A percentile compares a stretch with the other conserved stretches of the same genome.
Conservation (phyloP, 2,329 filamentous ascomycete genomes). For the Sphaerulina musiva region DNA sequence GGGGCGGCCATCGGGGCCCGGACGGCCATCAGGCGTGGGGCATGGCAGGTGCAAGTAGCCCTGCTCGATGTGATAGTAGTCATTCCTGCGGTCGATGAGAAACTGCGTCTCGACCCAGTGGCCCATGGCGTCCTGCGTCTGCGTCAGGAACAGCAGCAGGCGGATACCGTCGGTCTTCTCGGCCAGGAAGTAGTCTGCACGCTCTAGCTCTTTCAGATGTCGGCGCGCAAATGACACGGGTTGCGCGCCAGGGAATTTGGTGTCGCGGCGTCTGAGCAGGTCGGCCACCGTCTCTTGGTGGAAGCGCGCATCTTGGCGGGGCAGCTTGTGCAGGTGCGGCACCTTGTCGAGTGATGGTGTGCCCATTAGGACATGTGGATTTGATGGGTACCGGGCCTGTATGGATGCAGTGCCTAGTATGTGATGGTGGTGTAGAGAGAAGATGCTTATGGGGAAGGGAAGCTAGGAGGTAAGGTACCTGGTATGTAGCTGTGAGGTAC, state of each 20-base stretch:
- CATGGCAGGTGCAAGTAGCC: conserved; percentile 72
- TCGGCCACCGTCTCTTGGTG: conserved; percentile 32
- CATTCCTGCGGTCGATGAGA: conserved; percentile 95
- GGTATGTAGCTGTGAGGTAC: too few species aligned
- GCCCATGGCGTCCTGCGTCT: conserved; percentile 41
- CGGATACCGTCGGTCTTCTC: conserved; percentile 97
- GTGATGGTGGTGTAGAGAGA: too few species aligned
- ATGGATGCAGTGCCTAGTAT: too few species aligned
- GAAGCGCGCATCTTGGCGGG: conserved; percentile 23
- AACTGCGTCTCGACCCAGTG: conserved; percentile 59
- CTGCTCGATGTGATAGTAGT: conserved; percentile 78
- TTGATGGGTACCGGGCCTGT: too few species aligned
- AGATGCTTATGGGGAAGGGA: too few species aligned
- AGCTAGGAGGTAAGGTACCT: too few species aligned
- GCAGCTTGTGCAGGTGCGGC: conserved; percentile 15
- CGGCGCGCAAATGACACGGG: conserved; percentile 82
- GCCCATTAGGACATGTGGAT: conserved; percentile 9
- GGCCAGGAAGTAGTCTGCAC: conserved; percentile 90
- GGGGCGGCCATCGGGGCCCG: background rate
- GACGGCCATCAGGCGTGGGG: conserved; percentile 42
- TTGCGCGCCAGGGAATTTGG: conserved; percentile 80
- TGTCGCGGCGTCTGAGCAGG: conserved; percentile 63
- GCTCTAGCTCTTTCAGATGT: conserved; percentile 75
- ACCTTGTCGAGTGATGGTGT: conserved; percentile 12
- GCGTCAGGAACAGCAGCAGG: conserved; percentile 85